Conservation (phyloP, 768 basidiomycete species). For the Naganishia kalamii region DNA sequence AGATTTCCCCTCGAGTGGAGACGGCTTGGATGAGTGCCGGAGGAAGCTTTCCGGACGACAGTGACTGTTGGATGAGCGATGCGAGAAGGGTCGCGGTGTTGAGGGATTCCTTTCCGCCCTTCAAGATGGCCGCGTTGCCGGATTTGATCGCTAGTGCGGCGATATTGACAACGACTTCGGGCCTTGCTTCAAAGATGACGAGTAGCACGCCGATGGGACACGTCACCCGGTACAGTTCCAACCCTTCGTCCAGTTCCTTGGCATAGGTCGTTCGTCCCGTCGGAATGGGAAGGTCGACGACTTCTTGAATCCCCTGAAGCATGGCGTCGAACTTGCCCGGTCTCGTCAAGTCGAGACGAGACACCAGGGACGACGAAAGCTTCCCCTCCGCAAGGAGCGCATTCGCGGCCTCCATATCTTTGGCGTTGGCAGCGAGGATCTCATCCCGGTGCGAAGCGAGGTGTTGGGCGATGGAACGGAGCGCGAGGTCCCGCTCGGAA, state of each 20-base stretch:
- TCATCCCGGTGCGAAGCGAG: constrained; percentile 61
- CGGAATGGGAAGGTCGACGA: constrained; percentile 77
- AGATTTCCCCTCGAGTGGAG: constrained; percentile 84
- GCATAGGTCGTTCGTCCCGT: constrained; percentile 83
- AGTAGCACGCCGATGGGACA: constrained; percentile 94
- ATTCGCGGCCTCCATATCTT: constrained; percentile 74
- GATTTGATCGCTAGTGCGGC: constrained; percentile 94
- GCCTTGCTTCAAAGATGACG: constrained; percentile 94
- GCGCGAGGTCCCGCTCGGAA: constrained; percentile 62
- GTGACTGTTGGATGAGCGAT: constrained; percentile 68
- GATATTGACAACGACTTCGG: constrained; percentile 97
- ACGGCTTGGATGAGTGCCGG: constrained; percentile 81
- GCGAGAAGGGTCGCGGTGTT: constrained; percentile 71
- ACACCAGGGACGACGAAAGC: constrained; percentile 76
- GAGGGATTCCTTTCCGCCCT: constrained; percentile 93
- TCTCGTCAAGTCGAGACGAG: constrained; percentile 67
- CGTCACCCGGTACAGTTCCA: constrained; percentile 86
- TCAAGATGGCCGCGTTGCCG: constrained; percentile 92
- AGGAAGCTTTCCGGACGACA: constrained; percentile 67
- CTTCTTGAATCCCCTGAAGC: constrained; percentile 82
- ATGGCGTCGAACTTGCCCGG: constrained; percentile 88
- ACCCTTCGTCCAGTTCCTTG: constrained; percentile 72
- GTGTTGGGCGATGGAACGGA: constrained; percentile 62
- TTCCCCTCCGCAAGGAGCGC: constrained; percentile 71
- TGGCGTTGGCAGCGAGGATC: constrained; percentile 71